phyloP scores from a whole-genome alignment of 2,329 filamentous ascomycete species.

The Botrytis aclada region DNA sequence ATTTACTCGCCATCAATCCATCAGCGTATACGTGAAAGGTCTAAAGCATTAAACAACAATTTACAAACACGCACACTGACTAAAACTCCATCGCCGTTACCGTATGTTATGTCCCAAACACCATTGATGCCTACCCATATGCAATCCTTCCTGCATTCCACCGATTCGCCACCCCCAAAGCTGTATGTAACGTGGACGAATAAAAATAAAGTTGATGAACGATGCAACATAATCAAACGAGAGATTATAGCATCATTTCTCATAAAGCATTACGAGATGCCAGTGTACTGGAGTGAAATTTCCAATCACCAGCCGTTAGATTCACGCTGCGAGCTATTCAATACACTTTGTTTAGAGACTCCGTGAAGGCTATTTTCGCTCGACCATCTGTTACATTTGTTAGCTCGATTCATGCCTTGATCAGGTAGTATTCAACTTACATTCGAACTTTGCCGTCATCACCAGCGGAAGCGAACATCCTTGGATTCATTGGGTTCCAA shows the following conservation, averaged over 20 bases:
- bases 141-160: slow-evolving; percentile 14
- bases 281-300: neutral
- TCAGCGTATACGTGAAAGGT: slow-evolving; percentile 7
- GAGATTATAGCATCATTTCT: neutral
- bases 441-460: slow-evolving; percentile 85
- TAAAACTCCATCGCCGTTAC: slow-evolving; percentile 5
- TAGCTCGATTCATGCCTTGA: neutral
- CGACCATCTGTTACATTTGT: slow-evolving; percentile 28
- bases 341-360: slow-evolving; percentile 17
- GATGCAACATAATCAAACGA: slow-evolving; percentile 17
- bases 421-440: slow-evolving; percentile 51
- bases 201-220: neutral
- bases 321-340: slow-evolving; percentile 22
- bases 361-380: slow-evolving; percentile 24
- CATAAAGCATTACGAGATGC: slow-evolving; percentile 10
- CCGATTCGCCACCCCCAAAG: slow-evolving; percentile 21
- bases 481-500: slow-evolving; percentile 82
- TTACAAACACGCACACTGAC: neutral
- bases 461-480: slow-evolving; percentile 85
- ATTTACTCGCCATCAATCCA: slow-evolving; percentile 5
- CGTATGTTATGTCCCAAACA: slow-evolving; percentile 13
- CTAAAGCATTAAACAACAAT: neutral
- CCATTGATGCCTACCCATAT: slow-evolving; percentile 17
- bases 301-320: slow-evolving; percentile 28
- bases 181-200: slow-evolving; percentile 11